These are phyloP conservation scores for Cyclotella atomus DNA, from an alignment of 108 stramenopile species.

Conservation along the genomic window DNA sequence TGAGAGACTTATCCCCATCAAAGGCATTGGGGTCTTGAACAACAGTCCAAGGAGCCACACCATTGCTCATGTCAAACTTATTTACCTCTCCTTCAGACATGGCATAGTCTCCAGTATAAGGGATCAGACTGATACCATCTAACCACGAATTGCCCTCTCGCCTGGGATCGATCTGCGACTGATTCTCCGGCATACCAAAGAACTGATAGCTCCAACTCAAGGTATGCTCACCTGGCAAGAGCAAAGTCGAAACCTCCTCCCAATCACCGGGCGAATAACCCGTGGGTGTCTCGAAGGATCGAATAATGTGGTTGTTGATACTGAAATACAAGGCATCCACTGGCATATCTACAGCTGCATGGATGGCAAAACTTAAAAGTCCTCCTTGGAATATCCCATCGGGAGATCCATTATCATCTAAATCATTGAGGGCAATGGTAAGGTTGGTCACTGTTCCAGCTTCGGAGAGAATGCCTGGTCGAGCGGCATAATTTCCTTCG, in stretches of 20 bases:
- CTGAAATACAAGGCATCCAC: constrained; percentile 33
- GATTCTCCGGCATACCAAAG: constrained; percentile 13
- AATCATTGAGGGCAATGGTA: constrained; percentile 18
- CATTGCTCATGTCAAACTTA: constrained; percentile 3
- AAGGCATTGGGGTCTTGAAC: constrained; percentile 23
- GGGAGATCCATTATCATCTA: constrained; percentile 11
- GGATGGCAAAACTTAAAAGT: constrained; percentile 37
- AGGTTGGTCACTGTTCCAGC: constrained; percentile 23
- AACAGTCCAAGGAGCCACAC: constrained; percentile 5
- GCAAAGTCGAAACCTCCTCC: constrained; percentile 31
- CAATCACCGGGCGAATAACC: constrained; percentile 32
- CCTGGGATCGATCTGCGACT: neutral
- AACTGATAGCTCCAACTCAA: constrained; percentile 48
- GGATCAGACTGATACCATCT: constrained; percentile 25
- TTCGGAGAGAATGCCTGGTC: constrained; percentile 25
- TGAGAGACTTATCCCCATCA: constrained; percentile 18
- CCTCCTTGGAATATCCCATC: constrained; percentile 11
- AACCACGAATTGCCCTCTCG: constrained; percentile 45
- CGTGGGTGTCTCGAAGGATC: constrained; percentile 32
- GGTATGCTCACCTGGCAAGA: constrained; percentile 30
- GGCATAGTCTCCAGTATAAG: constrained; percentile 23
- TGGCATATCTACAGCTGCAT: constrained; percentile 28
- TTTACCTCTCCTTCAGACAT: constrained; percentile 16
- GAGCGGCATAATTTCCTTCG: constrained; percentile 33
- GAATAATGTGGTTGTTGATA: constrained; percentile 29